These are phyloP conservation scores for Rhynchosporium graminicola DNA, from an alignment of 2,329 filamentous ascomycete genomes.

Conservation along the genomic window DNA sequence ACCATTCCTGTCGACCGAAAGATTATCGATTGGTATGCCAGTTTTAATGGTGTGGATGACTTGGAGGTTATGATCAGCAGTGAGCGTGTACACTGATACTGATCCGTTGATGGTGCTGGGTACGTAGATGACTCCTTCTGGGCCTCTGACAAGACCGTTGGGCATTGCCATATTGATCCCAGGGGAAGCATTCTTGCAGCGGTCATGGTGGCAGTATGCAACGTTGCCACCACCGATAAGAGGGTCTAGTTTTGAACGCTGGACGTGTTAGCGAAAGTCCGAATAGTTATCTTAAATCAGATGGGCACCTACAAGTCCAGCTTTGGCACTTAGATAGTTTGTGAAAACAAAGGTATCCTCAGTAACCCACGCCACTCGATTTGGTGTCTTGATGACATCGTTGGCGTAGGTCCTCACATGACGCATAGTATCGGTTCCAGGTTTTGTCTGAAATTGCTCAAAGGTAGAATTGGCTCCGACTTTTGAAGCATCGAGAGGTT, in stretches of 20 bases:
- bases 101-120: conserved; percentile 35
- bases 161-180: conserved; percentile 35
- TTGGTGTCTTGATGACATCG: conserved; percentile 41
- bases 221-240: conserved; percentile 39
- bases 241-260: conserved; percentile 36
- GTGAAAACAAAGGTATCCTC: conserved; percentile 43
- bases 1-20: conserved; percentile 42
- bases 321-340: conserved; percentile 42
- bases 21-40: conserved; percentile 41
- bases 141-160: conserved; percentile 41
- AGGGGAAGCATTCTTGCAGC: conserved; percentile 37
- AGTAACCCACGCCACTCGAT: conserved; percentile 41
- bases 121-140: conserved; percentile 42
- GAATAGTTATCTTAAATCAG: not conserved
- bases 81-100: conserved; percentile 35
- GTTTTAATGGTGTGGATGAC: conserved; percentile 36
- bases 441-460: conserved; percentile 41
- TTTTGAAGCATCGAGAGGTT: conserved; percentile 36
- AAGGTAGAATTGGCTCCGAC: conserved; percentile 44
- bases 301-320: conserved; percentile 31
- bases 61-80: conserved; percentile 26
- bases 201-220: conserved; percentile 36
- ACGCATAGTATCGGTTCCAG: conserved; percentile 34
- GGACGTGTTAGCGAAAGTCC: not conserved
- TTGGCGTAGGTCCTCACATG: conserved; percentile 41